These are phyloP conservation scores for Nephromyces sp. DNA, from an alignment of 169 alveolate genomes.

Conservation along the genomic window DNA sequence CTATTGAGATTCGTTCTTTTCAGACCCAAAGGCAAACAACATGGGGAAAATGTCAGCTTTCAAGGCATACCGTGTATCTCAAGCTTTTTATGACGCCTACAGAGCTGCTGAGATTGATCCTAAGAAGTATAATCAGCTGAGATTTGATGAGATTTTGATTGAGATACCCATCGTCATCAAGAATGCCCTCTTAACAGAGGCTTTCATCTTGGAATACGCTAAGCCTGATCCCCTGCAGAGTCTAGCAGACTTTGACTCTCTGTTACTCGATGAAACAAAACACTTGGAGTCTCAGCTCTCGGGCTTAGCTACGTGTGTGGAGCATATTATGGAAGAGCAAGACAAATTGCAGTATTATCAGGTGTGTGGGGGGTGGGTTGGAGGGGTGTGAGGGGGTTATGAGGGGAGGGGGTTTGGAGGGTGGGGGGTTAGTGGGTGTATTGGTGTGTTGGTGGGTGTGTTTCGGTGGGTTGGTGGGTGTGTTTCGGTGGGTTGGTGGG, in stretches of 20 bases:
- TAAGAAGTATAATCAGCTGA: conserved; percentile 39
- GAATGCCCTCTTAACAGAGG: conserved; percentile 60
- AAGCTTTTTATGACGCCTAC: conserved; percentile 41
- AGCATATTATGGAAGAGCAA: conserved; percentile 58
- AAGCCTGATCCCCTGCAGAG: conserved; percentile 43
- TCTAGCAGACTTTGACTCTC: conserved; percentile 47
- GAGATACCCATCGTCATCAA: conserved; percentile 66
- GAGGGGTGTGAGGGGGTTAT: too few relatives aligned
- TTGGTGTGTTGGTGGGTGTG: too few relatives aligned
- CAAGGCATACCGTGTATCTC: conserved; percentile 61
- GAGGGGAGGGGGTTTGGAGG: too few relatives aligned
- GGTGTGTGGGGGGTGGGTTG: too few relatives aligned
- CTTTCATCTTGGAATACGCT: conserved; percentile 58
- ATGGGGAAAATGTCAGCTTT: conserved; percentile 46
- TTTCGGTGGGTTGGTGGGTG: too few relatives aligned
- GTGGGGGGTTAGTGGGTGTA: too few relatives aligned
- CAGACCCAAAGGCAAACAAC: conserved; percentile 40
- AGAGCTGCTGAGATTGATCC: conserved; percentile 44
- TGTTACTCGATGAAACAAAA: conserved; percentile 41
- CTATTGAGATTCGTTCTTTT: background rate
- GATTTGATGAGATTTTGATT: conserved; percentile 46
- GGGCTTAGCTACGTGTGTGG: conserved; percentile 54
- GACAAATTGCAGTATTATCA: conserved; percentile 57
- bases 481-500: too few relatives aligned
- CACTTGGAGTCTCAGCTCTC: conserved; percentile 49